phyloP scores from a whole-genome alignment of 768 basidiomycete species.

The Rhodotorula graminis region DNA sequence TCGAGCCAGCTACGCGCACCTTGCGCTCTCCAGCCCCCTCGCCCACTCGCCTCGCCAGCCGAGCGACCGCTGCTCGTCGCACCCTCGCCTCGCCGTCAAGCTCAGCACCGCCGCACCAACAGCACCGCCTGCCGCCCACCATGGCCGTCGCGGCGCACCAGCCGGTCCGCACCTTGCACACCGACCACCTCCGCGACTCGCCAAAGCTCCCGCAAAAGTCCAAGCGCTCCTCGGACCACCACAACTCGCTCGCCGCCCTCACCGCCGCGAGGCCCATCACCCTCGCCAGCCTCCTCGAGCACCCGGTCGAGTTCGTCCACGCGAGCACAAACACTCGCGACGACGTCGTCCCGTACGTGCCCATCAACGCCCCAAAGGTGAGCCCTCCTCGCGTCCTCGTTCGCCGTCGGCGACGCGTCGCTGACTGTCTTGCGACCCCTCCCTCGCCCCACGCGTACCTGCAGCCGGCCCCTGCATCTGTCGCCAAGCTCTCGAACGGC shows the following conservation, averaged over 20 bases:
- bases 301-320: slow-evolving; percentile 22
- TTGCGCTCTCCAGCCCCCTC: no score
- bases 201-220: background rate
- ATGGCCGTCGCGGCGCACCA: slow-evolving; percentile 13
- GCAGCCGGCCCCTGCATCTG: background rate
- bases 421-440: background rate
- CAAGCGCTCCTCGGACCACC: background rate
- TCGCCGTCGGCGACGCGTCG: no score
- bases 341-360: slow-evolving; percentile 35
- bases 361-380: slow-evolving; percentile 28
- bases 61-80: background rate
- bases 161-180: background rate
- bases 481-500: background rate
- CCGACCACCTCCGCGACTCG: background rate
- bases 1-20: no score
- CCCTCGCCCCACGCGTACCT: no score
- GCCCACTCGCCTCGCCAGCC: no score
- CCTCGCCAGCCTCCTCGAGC: slow-evolving; percentile 27
- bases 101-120: background rate
- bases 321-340: background rate
- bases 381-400: background rate
- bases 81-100: background rate
- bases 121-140: no score
- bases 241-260: background rate
- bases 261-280: slow-evolving; percentile 11